Evolutionary conservation across 768 basidiomycete genomes (phyloP).

Genomic region (Boletus vermiculosoides): DNA sequence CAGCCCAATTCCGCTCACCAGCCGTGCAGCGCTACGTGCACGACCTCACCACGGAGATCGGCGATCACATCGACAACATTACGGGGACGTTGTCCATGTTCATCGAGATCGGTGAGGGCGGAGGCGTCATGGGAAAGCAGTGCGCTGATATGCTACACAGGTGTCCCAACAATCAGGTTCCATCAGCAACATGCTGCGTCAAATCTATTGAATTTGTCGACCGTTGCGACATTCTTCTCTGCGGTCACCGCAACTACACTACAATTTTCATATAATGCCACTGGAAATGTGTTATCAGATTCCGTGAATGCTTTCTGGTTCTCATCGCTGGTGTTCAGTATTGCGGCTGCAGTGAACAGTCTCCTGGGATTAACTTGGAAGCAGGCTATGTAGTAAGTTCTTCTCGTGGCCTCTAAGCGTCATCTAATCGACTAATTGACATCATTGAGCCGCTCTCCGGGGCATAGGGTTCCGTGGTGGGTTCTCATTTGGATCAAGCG

Average conservation of each 20-base stretch:
- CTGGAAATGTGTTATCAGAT: constrained; percentile 37
- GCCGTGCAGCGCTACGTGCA: constrained; percentile 57
- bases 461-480: constrained; percentile 58
- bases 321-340: constrained; percentile 53
- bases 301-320: constrained; percentile 56
- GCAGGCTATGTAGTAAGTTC: constrained; percentile 54
- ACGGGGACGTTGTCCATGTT: constrained; percentile 50
- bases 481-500: constrained; percentile 81
- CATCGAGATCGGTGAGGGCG: constrained; percentile 50
- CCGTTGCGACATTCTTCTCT: constrained; percentile 55
- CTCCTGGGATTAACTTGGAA: constrained; percentile 54
- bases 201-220: constrained; percentile 50
- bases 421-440: constrained; percentile 17
- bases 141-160: constrained; percentile 35
- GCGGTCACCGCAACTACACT: constrained; percentile 52
- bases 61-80: constrained; percentile 53
- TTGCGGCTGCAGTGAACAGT: constrained; percentile 53
- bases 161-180: constrained; percentile 54
- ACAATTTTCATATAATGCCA: constrained; percentile 43
- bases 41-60: constrained; percentile 50
- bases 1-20: constrained; percentile 51
- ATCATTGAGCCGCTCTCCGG: constrained; percentile 47
- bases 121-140: constrained; percentile 15
- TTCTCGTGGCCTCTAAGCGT: constrained; percentile 10
- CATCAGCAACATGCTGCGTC: constrained; percentile 51